Evolutionary conservation across 1,139 yeast species (phyloP), one percentile per base, ranked within the genome.

Genomic region (Magnusiomyces ingens): DNA sequence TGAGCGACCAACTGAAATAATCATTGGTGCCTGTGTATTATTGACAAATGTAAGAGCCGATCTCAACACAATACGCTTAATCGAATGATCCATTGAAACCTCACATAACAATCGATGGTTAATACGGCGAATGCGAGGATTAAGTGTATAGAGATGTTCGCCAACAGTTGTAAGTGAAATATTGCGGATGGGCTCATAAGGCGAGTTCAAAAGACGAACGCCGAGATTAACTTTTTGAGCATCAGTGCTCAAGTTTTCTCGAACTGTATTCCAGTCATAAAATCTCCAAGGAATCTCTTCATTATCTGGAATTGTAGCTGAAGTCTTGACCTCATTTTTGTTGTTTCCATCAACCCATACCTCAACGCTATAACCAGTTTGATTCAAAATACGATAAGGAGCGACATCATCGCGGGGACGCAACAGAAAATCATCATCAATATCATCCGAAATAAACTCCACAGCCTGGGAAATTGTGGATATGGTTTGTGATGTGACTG

Each of bases 201-300:
- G 73, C 0, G 88, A 77, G 48, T 75, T 80, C 2, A 78, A 50
- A 17, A 89, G 68, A 45, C 76, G 76, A 18, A 90, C 76, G 0
- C 85, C 91, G 45, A 91, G 70, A 1, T 77, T 73, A 45, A 82
- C 84, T 21, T 74, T 75, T 26, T 77, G 80, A 49, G 78, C 79
- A 58, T 85, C 85, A 1, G 87, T 80, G 58, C 81, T 84, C 55
- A 90, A 72, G 56, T 83, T 82, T 64, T 93, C 96, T 67, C 99
- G 82, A 19, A 90, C 80, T 37, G 77, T 78, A 58, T 87, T 77
- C 97, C 98, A 93, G 64, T 93, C 96, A 64, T 91, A 95, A 72
- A 94, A 94, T 45, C 93, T 83, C 98, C 98, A 94, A 0, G 91
- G 85, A 11, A 80, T 69, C 6, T 71, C 71, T 4, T 77, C 78